phyloP scores from a whole-genome alignment of 805 yeast genomes.

The Torulaspora delbrueckii region DNA sequence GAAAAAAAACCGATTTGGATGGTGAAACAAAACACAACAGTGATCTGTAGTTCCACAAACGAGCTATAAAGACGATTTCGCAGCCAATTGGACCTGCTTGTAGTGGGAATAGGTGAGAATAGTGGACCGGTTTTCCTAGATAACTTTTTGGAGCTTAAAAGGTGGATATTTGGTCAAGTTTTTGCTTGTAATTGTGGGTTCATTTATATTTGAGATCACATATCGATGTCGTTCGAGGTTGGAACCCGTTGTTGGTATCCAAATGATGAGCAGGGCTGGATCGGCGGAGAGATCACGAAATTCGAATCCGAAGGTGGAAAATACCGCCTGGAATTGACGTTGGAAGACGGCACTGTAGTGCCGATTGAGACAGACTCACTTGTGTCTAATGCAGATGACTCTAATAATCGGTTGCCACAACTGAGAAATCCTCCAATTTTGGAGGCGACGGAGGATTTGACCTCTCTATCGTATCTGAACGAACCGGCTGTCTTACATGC shows the following conservation, averaged over 20 bases:
- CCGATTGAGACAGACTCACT: slow-evolving; percentile 44
- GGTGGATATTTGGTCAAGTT: not conserved
- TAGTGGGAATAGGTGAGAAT: not conserved
- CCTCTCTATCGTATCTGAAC: slow-evolving; percentile 83
- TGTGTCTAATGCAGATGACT: slow-evolving; percentile 29
- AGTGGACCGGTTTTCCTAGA: not conserved
- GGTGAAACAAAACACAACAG: slow-evolving; percentile 5
- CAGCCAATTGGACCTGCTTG: not conserved
- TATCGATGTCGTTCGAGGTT: slow-evolving; percentile 41
- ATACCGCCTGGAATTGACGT: slow-evolving; percentile 46
- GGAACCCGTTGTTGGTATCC: slow-evolving; percentile 78
- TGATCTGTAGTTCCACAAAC: not conserved
- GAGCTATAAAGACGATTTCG: not conserved
- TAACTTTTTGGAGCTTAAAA: not conserved
- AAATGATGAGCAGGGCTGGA: slow-evolving; percentile 64
- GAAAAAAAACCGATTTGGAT: not conserved
- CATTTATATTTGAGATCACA: not conserved
- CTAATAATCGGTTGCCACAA: slow-evolving; percentile 54
- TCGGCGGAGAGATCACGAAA: slow-evolving; percentile 58
- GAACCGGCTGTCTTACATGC: slow-evolving; percentile 97
- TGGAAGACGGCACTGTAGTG: slow-evolving; percentile 48
- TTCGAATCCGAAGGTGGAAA: slow-evolving; percentile 40
- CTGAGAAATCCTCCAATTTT: slow-evolving; percentile 86
- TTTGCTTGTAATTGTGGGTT: not conserved
- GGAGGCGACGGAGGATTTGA: slow-evolving; percentile 92